Conservation (phyloP, 1,284 basidiomycete species). For the Cystobasidium pallidum region DNA sequence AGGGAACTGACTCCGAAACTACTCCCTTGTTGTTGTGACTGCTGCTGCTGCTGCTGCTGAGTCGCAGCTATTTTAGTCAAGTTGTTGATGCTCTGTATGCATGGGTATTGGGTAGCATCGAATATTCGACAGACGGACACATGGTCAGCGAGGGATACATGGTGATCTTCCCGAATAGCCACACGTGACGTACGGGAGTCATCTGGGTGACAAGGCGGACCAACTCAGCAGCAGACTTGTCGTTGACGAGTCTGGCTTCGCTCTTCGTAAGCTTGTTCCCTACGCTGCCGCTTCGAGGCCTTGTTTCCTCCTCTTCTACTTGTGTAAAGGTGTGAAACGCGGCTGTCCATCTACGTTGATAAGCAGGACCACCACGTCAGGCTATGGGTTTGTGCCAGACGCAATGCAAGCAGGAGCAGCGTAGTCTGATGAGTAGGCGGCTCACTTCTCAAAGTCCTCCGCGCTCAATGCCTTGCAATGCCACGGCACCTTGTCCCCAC, state of each 20-base stretch:
- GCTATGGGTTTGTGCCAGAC: no score
- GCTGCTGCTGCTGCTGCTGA: slow-evolving; percentile 7
- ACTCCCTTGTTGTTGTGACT: neutral
- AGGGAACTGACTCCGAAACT: slow-evolving; percentile 1
- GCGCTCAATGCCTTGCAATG: slow-evolving; percentile 24
- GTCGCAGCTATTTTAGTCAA: slow-evolving; percentile 7
- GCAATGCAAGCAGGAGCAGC: no score
- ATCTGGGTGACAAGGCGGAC: slow-evolving; percentile 27
- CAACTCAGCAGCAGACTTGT: slow-evolving; percentile 23
- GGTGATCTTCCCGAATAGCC: neutral
- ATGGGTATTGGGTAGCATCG: neutral
- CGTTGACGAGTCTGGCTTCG: slow-evolving; percentile 22
- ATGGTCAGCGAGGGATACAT: neutral
- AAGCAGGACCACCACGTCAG: no score
- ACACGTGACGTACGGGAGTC: slow-evolving; percentile 30
- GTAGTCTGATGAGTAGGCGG: no score
- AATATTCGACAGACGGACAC: neutral
- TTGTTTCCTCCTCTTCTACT: slow-evolving; percentile 22
- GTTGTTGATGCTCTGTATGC: neutral
- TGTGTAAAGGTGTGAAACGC: slow-evolving; percentile 39
- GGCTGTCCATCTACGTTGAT: slow-evolving; percentile 23
- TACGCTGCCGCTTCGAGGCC: slow-evolving; percentile 1
- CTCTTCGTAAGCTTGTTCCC: slow-evolving; percentile 2
- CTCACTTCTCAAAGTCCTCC: slow-evolving; percentile 38
- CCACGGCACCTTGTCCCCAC: slow-evolving; percentile 39